Base-by-base conservation (phyloP, 352 stramenopile genomes). In the Globisporangium polare region DNA sequence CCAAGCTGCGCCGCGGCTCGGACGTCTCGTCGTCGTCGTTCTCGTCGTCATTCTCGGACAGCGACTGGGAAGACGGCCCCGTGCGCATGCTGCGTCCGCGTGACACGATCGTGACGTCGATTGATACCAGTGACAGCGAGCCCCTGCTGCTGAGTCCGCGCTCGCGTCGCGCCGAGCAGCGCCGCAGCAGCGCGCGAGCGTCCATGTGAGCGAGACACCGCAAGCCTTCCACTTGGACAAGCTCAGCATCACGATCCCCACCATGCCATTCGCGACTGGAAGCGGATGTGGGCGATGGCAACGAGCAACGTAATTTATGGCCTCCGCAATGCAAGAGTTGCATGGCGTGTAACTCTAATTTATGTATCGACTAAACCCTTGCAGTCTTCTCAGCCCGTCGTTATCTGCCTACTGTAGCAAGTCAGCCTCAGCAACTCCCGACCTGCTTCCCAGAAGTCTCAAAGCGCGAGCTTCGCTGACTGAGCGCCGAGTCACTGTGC, bases 81-180 rank as follows among this genome's bases (percentile, higher is more conserved):
- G 71, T 83, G 9, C 62, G 72, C 39, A 52, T 79, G 39, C 65
- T 83, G 56, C 62, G 72, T 1, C 74, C 74, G 17, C 46, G 65
- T 8, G 74, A 83, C 57, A 83, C 71, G 6, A 43, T 77, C 24
- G 72, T 80, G 58, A 78, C 55, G 6, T 64, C 64, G 6, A 65
- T 80, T 41, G 60, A 63, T 27, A 33, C 3, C 12, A 15, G 13
- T 1, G 27, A 43, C 33, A 33, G 33, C 20, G 13, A 46, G 13
- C 9, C 12, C 37, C 15, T 24, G 26, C 24, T 37, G 47, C 26
- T 53, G 24, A 59, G 53, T 50, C 53, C 53, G 15, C 53, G 53
- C 26, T 42, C 20, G 42, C 55, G 41, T 8, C 39, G 43, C 33
- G 43, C 39, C 1, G 29, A 50, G 37, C 26, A 22, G 39, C 55